Evolutionary conservation across 2,329 filamentous ascomycete species (phyloP).

Genomic region (Fusarium anguioides): DNA sequence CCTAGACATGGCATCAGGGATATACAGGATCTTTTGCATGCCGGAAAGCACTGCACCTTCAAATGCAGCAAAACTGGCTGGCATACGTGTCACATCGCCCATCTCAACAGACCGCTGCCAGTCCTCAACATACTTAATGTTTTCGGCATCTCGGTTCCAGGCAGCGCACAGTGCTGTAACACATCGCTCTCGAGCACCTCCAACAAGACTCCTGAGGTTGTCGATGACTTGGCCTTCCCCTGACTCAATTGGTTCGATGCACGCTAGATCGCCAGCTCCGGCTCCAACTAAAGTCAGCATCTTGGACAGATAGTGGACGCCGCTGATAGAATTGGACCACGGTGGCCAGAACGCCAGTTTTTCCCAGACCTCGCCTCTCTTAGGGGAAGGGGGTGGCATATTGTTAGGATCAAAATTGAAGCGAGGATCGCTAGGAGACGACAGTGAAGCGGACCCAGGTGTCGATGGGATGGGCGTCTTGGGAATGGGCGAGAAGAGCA

Average conservation of each 20-base stretch:
- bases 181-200: slow-evolving; percentile 83
- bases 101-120: slow-evolving; percentile 88
- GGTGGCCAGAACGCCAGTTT: slow-evolving; percentile 97
- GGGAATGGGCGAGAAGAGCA: slow-evolving; percentile 85
- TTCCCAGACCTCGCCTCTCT: slow-evolving; percentile 87
- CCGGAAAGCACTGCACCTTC: slow-evolving; percentile 84
- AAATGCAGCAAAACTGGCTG: slow-evolving; percentile 84
- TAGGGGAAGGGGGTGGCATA: slow-evolving; percentile 80
- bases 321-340: slow-evolving; percentile 89
- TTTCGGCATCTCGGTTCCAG: slow-evolving; percentile 94
- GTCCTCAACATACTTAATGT: slow-evolving; percentile 91
- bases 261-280: slow-evolving; percentile 86
- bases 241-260: slow-evolving; percentile 72
- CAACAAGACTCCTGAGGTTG: slow-evolving; percentile 79
- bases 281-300: slow-evolving; percentile 86
- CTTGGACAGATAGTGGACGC: slow-evolving; percentile 88
- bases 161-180: slow-evolving; percentile 86
- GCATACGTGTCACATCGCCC: slow-evolving; percentile 91
- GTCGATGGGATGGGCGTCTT: slow-evolving; percentile 58
- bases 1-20: slow-evolving; percentile 84
- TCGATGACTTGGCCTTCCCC: slow-evolving; percentile 72
- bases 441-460: slow-evolving; percentile 52
- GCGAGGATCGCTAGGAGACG: slow-evolving; percentile 74
- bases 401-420: slow-evolving; percentile 85
- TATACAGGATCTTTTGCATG: slow-evolving; percentile 95